These are phyloP conservation scores for Kodamaea sp. DNA, from an alignment of 1,139 yeast species.

Conservation along the genomic window DNA sequence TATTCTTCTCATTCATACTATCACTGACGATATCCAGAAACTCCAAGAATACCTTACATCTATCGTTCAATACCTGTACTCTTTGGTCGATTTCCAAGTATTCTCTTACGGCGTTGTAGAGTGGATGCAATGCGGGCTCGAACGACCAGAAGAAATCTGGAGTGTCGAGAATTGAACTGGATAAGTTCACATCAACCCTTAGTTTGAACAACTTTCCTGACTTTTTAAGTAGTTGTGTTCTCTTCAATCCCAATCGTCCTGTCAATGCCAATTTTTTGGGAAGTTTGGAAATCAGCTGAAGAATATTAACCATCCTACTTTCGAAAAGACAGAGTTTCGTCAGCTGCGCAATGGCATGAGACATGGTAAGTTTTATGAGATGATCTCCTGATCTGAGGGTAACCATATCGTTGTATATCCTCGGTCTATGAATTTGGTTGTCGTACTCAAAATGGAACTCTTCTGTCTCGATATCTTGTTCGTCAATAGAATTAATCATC, in stretches of 20 bases:
- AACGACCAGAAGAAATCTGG: slow-evolving; percentile 97
- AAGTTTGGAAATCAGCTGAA: slow-evolving; percentile 80
- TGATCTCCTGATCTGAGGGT: slow-evolving; percentile 90
- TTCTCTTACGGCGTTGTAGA: slow-evolving; percentile 86
- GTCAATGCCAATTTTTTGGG: slow-evolving; percentile 90
- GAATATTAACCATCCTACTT: slow-evolving; percentile 81
- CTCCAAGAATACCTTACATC: slow-evolving; percentile 92
- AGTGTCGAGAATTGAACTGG: slow-evolving; percentile 88
- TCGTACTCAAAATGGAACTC: slow-evolving; percentile 94
- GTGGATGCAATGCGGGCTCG: slow-evolving; percentile 93
- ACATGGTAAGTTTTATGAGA: slow-evolving; percentile 85
- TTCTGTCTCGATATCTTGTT: slow-evolving; percentile 91
- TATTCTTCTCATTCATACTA: slow-evolving; percentile 88
- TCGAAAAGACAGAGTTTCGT: slow-evolving; percentile 90
- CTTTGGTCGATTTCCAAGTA: slow-evolving; percentile 93
- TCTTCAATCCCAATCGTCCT: slow-evolving; percentile 76
- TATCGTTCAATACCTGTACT: slow-evolving; percentile 87
- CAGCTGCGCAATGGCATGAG: slow-evolving; percentile 96
- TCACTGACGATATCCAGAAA: slow-evolving; percentile 92
- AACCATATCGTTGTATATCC: slow-evolving; percentile 93
- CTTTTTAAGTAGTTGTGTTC: slow-evolving; percentile 79
- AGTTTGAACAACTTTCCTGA: slow-evolving; percentile 88
- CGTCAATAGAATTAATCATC: slow-evolving; percentile 75
- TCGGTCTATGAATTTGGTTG: slow-evolving; percentile 74
- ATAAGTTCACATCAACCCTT: slow-evolving; percentile 88